Evolutionary conservation across 805 yeast genomes (phyloP).

Genomic region (Candida andamanensis): DNA sequence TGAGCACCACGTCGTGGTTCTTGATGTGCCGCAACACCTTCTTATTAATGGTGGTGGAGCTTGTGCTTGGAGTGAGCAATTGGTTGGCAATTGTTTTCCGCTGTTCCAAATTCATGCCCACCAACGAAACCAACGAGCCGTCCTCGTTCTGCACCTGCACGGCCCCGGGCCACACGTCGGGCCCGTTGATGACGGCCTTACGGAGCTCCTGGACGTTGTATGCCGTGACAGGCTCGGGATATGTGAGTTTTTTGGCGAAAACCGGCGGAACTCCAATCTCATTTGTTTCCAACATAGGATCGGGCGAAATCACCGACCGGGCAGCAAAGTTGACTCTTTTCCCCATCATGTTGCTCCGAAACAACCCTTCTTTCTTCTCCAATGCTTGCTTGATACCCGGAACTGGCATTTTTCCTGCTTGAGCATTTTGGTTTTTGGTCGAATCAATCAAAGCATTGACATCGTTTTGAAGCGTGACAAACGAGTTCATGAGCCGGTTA

Average conservation of each 20-base stretch:
- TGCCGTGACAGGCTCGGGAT: constrained; percentile 96
- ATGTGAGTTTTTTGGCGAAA: constrained; percentile 90
- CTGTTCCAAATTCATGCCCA: constrained; percentile 89
- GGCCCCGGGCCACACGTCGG: constrained; percentile 99
- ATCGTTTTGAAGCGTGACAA: constrained; percentile 91
- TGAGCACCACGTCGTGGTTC: constrained; percentile 90
- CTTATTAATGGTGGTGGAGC: constrained; percentile 65
- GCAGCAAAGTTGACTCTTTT: constrained; percentile 99
- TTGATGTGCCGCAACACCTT: constrained; percentile 93
- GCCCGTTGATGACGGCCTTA: constrained; percentile 95
- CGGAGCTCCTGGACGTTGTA: constrained; percentile 87
- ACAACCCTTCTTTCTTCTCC: constrained; percentile 97
- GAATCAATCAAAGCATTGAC: constrained; percentile 92
- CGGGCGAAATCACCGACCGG: constrained; percentile 98
- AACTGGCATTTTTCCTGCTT: constrained; percentile 63
- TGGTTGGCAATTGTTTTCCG: constrained; percentile 94
- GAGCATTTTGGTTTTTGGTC: constrained; percentile 75
- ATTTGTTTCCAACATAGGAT: constrained; percentile 95
- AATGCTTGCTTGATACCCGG: constrained; percentile 98
- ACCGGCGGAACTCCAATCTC: constrained; percentile 99
- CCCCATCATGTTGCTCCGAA: constrained; percentile 99
- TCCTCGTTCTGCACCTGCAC: constrained; percentile 93
- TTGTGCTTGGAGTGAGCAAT: constrained; percentile 75
- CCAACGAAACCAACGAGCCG: constrained; percentile 74
- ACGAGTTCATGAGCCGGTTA: constrained; percentile 90